A percentile compares a stretch with the other conserved stretches of the same genome.
Evolutionary conservation across 768 basidiomycete genomes (phyloP).

Genomic region (Mycena galopus): DNA sequence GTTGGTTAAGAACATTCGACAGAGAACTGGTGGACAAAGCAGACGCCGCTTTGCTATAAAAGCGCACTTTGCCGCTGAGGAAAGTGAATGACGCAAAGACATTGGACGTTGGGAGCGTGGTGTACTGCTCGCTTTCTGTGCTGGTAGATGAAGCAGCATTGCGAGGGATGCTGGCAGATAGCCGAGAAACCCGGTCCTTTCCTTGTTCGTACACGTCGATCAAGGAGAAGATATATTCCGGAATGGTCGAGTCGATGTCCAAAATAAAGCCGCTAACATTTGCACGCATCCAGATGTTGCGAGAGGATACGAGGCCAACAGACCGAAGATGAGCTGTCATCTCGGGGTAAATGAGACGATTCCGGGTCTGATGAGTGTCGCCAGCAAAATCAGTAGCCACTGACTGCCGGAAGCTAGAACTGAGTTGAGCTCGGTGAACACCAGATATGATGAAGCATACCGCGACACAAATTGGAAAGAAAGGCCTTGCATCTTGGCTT

Average conservation of each 20-base stretch:
- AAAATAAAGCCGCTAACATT: conserved; percentile 88
- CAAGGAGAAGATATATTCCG: conserved; percentile 83
- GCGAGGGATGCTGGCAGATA: conserved; percentile 69
- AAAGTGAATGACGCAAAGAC: conserved; percentile 80
- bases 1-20: conserved; percentile 54
- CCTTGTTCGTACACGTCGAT: conserved; percentile 89
- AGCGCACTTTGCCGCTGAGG: conserved; percentile 85
- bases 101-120: conserved; percentile 66
- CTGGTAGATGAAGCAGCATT: conserved; percentile 32
- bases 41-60: conserved; percentile 67
- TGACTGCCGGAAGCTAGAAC: conserved; percentile 81
- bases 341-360: conserved; percentile 83
- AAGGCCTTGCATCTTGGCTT: conserved; percentile 77
- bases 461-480: conserved; percentile 88
- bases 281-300: conserved; percentile 72
- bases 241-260: conserved; percentile 85
- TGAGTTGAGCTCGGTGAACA: conserved; percentile 30
- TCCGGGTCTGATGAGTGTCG: conserved; percentile 74
- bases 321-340: conserved; percentile 83
- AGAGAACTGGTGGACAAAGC: conserved; percentile 53
- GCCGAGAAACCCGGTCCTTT: conserved; percentile 78
- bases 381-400: conserved; percentile 77
- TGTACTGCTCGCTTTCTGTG: conserved; percentile 41
- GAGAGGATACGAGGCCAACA: conserved; percentile 59
- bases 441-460: conserved; percentile 56